Conservation (phyloP, 1,139 yeast species). For the Zygosaccharomyces sapae region DNA sequence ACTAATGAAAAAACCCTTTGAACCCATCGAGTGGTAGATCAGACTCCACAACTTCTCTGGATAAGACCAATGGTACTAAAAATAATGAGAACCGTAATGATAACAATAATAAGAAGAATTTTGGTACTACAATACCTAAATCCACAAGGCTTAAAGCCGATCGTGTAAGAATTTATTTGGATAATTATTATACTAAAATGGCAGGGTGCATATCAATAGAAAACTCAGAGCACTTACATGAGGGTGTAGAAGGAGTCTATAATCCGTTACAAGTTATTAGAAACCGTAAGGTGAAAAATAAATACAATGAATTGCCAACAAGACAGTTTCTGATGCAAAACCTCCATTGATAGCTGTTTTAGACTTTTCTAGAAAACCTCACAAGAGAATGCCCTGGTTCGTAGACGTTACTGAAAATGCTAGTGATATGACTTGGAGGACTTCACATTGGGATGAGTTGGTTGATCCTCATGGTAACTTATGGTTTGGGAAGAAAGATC, state of each 20-base stretch:
- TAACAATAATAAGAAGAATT: neutral
- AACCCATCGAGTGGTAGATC: constrained; percentile 4
- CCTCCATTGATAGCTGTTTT: constrained; percentile 31
- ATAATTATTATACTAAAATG: constrained; percentile 31
- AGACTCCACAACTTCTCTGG: constrained; percentile 1
- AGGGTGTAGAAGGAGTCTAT: constrained; percentile 60
- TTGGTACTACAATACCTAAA: constrained; percentile 16
- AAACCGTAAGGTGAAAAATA: constrained; percentile 55
- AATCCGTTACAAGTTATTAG: constrained; percentile 80
- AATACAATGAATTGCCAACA: constrained; percentile 38
- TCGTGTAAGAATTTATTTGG: constrained; percentile 32
- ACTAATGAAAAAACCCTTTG: neutral
- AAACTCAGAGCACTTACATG: constrained; percentile 19
- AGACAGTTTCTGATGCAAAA: constrained; percentile 27
- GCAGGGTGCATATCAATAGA: constrained; percentile 24
- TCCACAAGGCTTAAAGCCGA: constrained; percentile 33
- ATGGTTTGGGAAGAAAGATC: constrained; percentile 50
- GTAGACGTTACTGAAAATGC: constrained; percentile 60
- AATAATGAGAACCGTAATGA: neutral
- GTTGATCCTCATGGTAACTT: constrained; percentile 49
- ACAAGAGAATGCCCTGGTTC: constrained; percentile 49
- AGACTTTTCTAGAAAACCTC: constrained; percentile 29
- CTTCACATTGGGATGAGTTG: constrained; percentile 60
- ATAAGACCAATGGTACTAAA: too few relatives aligned
- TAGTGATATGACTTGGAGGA: constrained; percentile 63